These are phyloP conservation scores for Rhizoclosmatium sp. DNA, from an alignment of 192 early-diverging fungal species.

Conservation along the genomic window DNA sequence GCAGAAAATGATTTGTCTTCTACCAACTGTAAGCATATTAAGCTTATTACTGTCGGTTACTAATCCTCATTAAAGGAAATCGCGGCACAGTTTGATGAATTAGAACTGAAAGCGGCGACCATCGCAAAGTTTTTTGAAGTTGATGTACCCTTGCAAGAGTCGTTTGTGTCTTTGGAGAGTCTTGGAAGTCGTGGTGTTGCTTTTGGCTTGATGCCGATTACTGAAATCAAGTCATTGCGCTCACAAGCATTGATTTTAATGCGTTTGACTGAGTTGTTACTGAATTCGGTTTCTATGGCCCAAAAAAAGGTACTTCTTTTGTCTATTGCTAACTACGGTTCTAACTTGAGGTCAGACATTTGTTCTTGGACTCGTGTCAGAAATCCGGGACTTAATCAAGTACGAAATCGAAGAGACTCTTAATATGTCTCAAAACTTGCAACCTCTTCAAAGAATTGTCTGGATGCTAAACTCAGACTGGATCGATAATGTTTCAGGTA, in stretches of 20 bases:
- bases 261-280: slow-evolving; percentile 1
- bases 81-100: neutral
- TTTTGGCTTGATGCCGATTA: slow-evolving; percentile 31
- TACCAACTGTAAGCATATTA: slow-evolving; percentile 56
- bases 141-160: slow-evolving; percentile 10
- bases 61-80: slow-evolving; percentile 16
- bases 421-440: slow-evolving; percentile 65
- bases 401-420: slow-evolving; percentile 53
- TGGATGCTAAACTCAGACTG: slow-evolving; percentile 61
- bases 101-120: neutral
- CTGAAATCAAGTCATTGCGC: slow-evolving; percentile 34
- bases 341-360: neutral
- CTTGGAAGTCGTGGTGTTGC: slow-evolving; percentile 12
- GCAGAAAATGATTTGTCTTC: slow-evolving; percentile 44
- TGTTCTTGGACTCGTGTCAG: slow-evolving; percentile 1
- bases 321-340: neutral
- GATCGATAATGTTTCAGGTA: slow-evolving; percentile 15
- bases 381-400: slow-evolving; percentile 34
- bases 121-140: slow-evolving; percentile 9
- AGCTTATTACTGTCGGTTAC: neutral
- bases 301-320: slow-evolving; percentile 25
- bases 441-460: slow-evolving; percentile 69
- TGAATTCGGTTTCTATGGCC: neutral
- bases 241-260: slow-evolving; percentile 13
- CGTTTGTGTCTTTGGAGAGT: slow-evolving; percentile 10